Evolutionary conservation across 495 filamentous ascomycete genomes (phyloP).

Genomic region (Hypoxylon trugodes): DNA sequence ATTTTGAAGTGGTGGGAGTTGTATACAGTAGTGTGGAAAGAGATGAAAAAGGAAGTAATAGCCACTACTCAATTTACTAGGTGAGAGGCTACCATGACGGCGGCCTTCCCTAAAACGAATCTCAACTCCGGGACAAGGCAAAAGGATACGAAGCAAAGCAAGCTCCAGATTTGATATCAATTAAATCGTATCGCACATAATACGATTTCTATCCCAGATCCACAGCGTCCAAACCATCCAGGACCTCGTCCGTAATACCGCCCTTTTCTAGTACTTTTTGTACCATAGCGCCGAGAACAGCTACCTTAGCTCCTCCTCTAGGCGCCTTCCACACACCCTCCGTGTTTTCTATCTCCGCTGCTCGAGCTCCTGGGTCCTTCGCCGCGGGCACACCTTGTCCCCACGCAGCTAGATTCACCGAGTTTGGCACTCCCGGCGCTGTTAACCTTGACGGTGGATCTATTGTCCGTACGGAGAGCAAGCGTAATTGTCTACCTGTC

Average conservation of each 20-base stretch:
- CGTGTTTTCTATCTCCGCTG: slow-evolving; percentile 63
- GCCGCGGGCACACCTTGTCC: slow-evolving; percentile 51
- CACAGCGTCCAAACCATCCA: slow-evolving; percentile 76
- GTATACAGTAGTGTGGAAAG: slow-evolving; percentile 4
- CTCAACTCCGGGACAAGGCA: slow-evolving; percentile 18
- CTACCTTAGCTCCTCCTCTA: slow-evolving; percentile 76
- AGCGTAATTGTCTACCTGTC: slow-evolving; percentile 43
- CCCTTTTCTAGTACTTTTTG: slow-evolving; percentile 71
- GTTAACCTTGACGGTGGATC: slow-evolving; percentile 66
- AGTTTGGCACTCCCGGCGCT: slow-evolving; percentile 73
- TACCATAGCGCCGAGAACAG: slow-evolving; percentile 71
- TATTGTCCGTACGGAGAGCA: slow-evolving; percentile 74
- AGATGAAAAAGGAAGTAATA: slow-evolving; percentile 3
- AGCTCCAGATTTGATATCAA: background rate
- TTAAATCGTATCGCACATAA: slow-evolving; percentile 41
- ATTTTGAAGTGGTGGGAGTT: slow-evolving; percentile 42
- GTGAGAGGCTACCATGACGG: slow-evolving; percentile 7
- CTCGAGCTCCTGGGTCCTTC: slow-evolving; percentile 51
- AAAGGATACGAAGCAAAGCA: too few species aligned
- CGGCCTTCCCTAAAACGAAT: slow-evolving; percentile 15
- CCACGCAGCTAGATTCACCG: slow-evolving; percentile 70
- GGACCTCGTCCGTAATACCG: slow-evolving; percentile 84
- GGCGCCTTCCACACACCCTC: slow-evolving; percentile 82
- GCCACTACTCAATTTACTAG: slow-evolving; percentile 2
- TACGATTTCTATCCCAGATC: slow-evolving; percentile 51